Base-by-base conservation (phyloP, 495 filamentous ascomycete genomes). In the Penicillium antarcticum region DNA sequence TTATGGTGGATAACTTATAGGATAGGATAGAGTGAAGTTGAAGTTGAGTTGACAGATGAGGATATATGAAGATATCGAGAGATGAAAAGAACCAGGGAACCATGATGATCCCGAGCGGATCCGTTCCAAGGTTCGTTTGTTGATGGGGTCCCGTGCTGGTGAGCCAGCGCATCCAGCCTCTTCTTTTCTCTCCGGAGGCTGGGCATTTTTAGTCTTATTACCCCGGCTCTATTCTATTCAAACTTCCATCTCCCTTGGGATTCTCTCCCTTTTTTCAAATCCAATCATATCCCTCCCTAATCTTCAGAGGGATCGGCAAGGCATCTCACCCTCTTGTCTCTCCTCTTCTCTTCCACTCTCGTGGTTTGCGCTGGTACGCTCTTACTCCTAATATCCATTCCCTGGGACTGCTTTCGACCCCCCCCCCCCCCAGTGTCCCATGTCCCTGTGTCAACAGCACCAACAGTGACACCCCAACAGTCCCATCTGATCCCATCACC, bases 281-380 rank as follows among this genome's bases (percentile, higher is more conserved):
- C 45, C 38, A 29, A 19, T 49, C 48, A 24, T 6, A 40, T 49
- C 42, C 32, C 38, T 11, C 7, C 37, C 33, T 29, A 13, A 26
- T 29, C 43, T 51, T 55, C 48, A 51, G 54, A 62, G 58, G 48
- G 63, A 65, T 59, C 56, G 47, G 56, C 64, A 40, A 19, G 58
- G 53, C 55, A 57, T 40, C 35, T 42, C 53, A 50, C 48, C 52
- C 57, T 56, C 52, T 55, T 41, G 18, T 46, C 39, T 51, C 40
- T 38, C 50, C 16, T 38, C 34, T 35, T 35, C 54, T 13, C 31
- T 52, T 24, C 46, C 39, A 31, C 41, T 52, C 24, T 51, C 47
- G 59, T 60, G 53, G 47, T 53, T 43, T 58, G 59, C 60, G 60
- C 62, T 63, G 62, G 62, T 65, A 65, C 60, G 62, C 62, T 60